These are phyloP conservation scores for Myriosclerotinia curreyana DNA, from an alignment of 2,329 filamentous ascomycete genomes.

Conservation along the genomic window DNA sequence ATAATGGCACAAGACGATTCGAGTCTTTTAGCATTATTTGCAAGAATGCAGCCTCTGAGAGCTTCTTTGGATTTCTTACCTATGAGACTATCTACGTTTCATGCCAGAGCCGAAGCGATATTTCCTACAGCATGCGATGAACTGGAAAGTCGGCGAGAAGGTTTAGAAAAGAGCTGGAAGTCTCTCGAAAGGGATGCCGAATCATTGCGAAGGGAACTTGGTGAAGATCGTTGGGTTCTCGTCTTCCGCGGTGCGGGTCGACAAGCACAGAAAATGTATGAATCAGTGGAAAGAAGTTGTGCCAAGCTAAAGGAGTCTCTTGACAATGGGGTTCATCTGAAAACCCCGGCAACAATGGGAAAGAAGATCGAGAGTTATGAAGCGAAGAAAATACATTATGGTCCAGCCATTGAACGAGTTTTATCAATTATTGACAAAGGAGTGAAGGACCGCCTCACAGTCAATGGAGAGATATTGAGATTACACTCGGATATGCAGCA, in stretches of 20 bases:
- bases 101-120: slow-evolving; percentile 68
- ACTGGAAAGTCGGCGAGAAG: slow-evolving; percentile 69
- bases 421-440: slow-evolving; percentile 91
- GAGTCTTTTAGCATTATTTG: slow-evolving; percentile 83
- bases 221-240: slow-evolving; percentile 92
- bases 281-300: slow-evolving; percentile 87
- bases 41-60: slow-evolving; percentile 88
- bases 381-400: slow-evolving; percentile 91
- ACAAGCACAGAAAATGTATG: slow-evolving; percentile 94
- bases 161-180: slow-evolving; percentile 81
- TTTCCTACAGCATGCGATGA: slow-evolving; percentile 93
- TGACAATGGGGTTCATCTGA: slow-evolving; percentile 70
- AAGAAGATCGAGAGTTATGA: slow-evolving; percentile 94
- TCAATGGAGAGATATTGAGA: slow-evolving; percentile 91
- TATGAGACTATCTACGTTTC: slow-evolving; percentile 87
- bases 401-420: slow-evolving; percentile 87
- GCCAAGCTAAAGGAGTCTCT: slow-evolving; percentile 76
- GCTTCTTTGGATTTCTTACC: slow-evolving; percentile 94
- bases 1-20: slow-evolving; percentile 74
- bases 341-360: slow-evolving; percentile 64
- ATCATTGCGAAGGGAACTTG: slow-evolving; percentile 80
- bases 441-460: slow-evolving; percentile 90
- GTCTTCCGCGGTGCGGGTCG: slow-evolving; percentile 91
- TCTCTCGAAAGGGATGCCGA: slow-evolving; percentile 89
- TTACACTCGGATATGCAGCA: slow-evolving; percentile 80